Evolutionary conservation across 805 yeast genomes (phyloP).

Genomic region (Candida arabinofermentans): DNA sequence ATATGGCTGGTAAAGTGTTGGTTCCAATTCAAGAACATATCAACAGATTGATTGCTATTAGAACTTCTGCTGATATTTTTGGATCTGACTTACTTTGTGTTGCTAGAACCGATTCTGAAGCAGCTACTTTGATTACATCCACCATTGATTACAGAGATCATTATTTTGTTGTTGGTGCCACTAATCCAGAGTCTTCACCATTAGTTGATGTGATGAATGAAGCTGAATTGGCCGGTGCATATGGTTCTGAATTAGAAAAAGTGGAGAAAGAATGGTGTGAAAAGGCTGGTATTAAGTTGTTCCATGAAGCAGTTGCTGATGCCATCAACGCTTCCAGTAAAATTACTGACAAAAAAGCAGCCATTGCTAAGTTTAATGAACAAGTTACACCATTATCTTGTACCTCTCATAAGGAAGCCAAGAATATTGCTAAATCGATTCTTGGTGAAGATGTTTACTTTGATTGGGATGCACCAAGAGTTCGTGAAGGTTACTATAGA

Average conservation of each 20-base stretch:
- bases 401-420: conserved; percentile 76
- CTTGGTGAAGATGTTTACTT: conserved; percentile 81
- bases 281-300: conserved; percentile 80
- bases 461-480: conserved; percentile 94
- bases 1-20: conserved; percentile 97
- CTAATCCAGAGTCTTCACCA: conserved; percentile 76
- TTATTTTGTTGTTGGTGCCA: conserved; percentile 84
- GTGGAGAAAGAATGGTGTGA: conserved; percentile 81
- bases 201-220: conserved; percentile 73
- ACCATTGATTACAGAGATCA: conserved; percentile 95
- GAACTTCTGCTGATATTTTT: conserved; percentile 92
- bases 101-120: conserved; percentile 97
- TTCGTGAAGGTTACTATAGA: conserved; percentile 95
- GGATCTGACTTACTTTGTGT: conserved; percentile 82
- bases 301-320: conserved; percentile 87
- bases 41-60: conserved; percentile 87
- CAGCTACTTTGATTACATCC: conserved; percentile 91
- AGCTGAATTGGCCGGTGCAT: conserved; percentile 73
- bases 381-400: conserved; percentile 73
- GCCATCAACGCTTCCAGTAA: conserved; percentile 58
- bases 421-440: conserved; percentile 66
- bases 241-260: conserved; percentile 64
- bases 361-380: conserved; percentile 60
- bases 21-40: conserved; percentile 98
- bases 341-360: conserved; percentile 54